Evolutionary conservation across 116 monocot genomes (phyloP), one percentile per base, ranked within the genome.

Genomic region (Iris pallida): DNA sequence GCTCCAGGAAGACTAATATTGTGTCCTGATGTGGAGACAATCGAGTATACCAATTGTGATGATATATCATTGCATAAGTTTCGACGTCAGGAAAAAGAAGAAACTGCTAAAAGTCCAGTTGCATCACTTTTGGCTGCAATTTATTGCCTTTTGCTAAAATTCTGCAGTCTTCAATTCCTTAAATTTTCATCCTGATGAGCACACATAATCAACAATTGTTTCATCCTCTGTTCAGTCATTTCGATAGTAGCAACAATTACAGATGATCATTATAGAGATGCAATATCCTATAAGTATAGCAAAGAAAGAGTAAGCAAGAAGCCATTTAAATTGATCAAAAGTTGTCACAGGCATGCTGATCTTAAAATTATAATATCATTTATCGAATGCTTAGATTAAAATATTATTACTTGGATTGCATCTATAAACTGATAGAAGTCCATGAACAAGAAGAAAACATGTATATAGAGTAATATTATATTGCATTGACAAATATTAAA

Each of bases 381-480:
- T 18, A 64, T 47, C 47, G 47, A 64, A 17, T 43, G 30, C 8
- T n/a, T 16, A 41, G 5, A 45, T n/a, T 43, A 64, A 46, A 9
- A 18, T 45, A 62, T 17, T 16, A 45, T 64, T 7, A 59, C 44
- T 6, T 16, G 15, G 45, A 44, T 43, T 16, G 61, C 61, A 61
- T 19, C 8, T 11, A 64, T 13, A 18, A 64, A 64, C 16, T 46
- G 15, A 44, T 45, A 5, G 4, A 47, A 47, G 47, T 64, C 17
- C 4, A 64, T 19, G 18, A 17, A 47, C 19, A 17, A 41, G 19
- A 18, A 46, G 30, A 30, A 30, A 30, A 30, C 30, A 30, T 30
- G 30, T 30, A 30, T 30, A 30, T 30, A 30, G 41, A 90, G 90
- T 44, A 94, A n/a, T n/a, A n/a, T n/a, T 30, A 30, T 3, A 1